Base-by-base conservation (phyloP, 768 basidiomycete species). In the Xerocomus potaroensis region DNA sequence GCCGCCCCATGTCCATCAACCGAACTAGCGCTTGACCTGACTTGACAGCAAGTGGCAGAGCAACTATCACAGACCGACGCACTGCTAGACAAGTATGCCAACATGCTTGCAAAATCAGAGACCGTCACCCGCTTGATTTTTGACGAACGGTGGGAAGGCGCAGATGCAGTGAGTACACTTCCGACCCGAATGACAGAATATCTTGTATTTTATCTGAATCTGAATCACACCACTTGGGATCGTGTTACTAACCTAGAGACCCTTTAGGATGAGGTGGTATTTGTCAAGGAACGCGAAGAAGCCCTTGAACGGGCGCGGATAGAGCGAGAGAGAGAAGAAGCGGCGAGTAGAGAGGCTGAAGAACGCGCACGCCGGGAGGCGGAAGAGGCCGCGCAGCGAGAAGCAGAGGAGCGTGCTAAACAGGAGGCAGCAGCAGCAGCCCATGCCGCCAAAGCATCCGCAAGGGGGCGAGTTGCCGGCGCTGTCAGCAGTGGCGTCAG, bases 111-210 rank as follows among this genome's bases (percentile, higher is more conserved):
- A 5, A 81, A 79, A 61, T 85, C 87, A 2, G 87, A 89, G 63
- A 75, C 79, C 12, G 74, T 79, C 50, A 70, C 85, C 3, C 76
- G 77, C 24, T 64, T 90, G 47, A 79, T 91, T 15, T 81, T 89
- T 50, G 87, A 91, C 60, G 83, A 87, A 50, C 69, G 77, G 48
- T 91, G 85, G 85, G 69, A 77, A 44, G 88, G 88, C 2, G 84
- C 81, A 31, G 83, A 85, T 50, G 78, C 72, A 35, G 88, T 87
- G 59, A 68, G 80, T 69, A 18, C n/a, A n/a, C n/a, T n/a, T n/a
- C n/a, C n/a, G n/a, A n/a, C n/a, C n/a, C n/a, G n/a, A n/a, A n/a
- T n/a, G n/a, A n/a, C n/a, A n/a, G n/a, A n/a, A n/a, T n/a, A n/a
- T n/a, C n/a, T n/a, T n/a, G n/a, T n/a, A n/a, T n/a, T n/a, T 43